These are phyloP conservation scores for Cryphonectria japonica DNA, from an alignment of 2,329 filamentous ascomycete species.

Conservation along the genomic window DNA sequence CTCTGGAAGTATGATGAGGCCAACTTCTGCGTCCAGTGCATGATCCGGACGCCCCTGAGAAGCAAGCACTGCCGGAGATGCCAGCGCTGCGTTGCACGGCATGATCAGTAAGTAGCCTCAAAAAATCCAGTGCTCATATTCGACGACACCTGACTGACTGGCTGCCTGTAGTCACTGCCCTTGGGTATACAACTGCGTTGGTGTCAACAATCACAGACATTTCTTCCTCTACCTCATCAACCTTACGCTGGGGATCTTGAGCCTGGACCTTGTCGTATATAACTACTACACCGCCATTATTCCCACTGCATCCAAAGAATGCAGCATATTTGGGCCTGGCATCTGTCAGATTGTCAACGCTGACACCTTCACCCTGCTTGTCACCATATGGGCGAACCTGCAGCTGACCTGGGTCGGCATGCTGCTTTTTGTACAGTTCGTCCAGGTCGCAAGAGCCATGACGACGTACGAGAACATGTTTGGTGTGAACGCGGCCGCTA, in stretches of 20 bases:
- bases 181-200: slow-evolving; percentile 97
- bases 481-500: slow-evolving; percentile 66
- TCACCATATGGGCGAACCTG: slow-evolving; percentile 77
- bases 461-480: slow-evolving; percentile 98
- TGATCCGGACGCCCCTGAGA: slow-evolving; percentile 88
- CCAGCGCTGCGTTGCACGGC: slow-evolving; percentile 89
- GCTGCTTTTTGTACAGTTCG: slow-evolving; percentile 90
- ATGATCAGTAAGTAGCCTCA: slow-evolving; percentile 80
- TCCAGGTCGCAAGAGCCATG: slow-evolving; percentile 89
- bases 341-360: slow-evolving; percentile 78
- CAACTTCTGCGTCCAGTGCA: slow-evolving; percentile 92
- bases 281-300: slow-evolving; percentile 69
- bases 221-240: slow-evolving; percentile 89
- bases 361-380: slow-evolving; percentile 81
- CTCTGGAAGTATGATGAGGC: slow-evolving; percentile 90
- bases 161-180: slow-evolving; percentile 75
- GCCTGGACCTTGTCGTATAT: slow-evolving; percentile 73
- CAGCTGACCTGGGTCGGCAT: slow-evolving; percentile 97
- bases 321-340: slow-evolving; percentile 74
- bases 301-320: slow-evolving; percentile 57
- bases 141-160: background rate
- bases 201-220: slow-evolving; percentile 92
- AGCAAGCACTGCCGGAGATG: slow-evolving; percentile 97
- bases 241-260: slow-evolving; percentile 74
- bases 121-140: background rate